Evolutionary conservation across 192 early-diverging fungal species (phyloP).

Genomic region (Phlyctochytrium arcticum): DNA sequence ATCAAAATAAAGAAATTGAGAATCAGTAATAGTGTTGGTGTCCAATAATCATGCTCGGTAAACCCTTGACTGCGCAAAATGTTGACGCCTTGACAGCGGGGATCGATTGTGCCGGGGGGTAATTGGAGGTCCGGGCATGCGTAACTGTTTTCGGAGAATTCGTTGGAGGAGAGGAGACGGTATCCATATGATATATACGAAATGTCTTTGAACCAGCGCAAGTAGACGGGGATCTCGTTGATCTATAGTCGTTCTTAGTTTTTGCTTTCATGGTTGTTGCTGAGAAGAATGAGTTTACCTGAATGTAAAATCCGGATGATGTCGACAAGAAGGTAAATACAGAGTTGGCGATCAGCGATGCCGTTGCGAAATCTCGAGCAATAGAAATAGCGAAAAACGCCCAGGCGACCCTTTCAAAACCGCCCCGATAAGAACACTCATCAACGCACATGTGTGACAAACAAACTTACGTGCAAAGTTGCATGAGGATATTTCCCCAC

Average conservation of each 20-base stretch:
- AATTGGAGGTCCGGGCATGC: constrained; percentile 32
- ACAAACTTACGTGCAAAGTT: constrained; percentile 26
- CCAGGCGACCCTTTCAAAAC: constrained; percentile 22
- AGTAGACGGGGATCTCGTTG: constrained; percentile 33
- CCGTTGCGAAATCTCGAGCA: constrained; percentile 44
- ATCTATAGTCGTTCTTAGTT: too few species aligned
- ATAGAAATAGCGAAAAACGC: constrained; percentile 33
- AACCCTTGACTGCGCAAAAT: constrained; percentile 30
- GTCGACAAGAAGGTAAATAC: constrained; percentile 36
- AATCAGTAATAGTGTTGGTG: constrained; percentile 22
- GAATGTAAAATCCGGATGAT: constrained; percentile 40
- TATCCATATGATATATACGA: constrained; percentile 33
- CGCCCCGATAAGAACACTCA: background rate
- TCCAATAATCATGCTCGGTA: constrained; percentile 12
- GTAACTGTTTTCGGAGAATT: constrained; percentile 35
- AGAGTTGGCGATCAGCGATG: constrained; percentile 33
- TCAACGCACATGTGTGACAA: background rate
- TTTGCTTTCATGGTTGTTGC: too few species aligned
- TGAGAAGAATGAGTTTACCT: too few species aligned
- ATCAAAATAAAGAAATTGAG: constrained; percentile 25
- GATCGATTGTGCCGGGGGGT: background rate
- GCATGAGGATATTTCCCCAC: constrained; percentile 17
- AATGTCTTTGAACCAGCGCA: constrained; percentile 32
- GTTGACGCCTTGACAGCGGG: constrained; percentile 33
- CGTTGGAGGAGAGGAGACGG: constrained; percentile 37